A percentile compares a stretch with the other conserved stretches of the same genome.
phyloP scores from a whole-genome alignment of 2,329 filamentous ascomycete genomes.

The Claviceps quebecensis region DNA sequence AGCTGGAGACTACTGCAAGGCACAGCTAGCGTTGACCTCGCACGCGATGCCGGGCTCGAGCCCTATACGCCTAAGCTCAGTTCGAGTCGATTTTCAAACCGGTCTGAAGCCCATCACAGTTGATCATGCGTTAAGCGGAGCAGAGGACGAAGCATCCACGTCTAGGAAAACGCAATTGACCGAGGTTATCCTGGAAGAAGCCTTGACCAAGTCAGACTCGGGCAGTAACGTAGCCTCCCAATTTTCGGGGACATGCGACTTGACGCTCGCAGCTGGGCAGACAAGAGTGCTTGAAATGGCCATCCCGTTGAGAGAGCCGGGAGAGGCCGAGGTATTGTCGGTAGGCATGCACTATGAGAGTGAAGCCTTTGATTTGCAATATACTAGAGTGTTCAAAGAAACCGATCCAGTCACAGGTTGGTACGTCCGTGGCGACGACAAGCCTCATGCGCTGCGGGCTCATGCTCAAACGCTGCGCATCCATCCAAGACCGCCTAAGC shows the following conservation, averaged over 20 bases:
- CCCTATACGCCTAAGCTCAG: slow-evolving; percentile 35
- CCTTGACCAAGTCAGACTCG: slow-evolving; percentile 10
- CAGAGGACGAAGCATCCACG: slow-evolving; percentile 5
- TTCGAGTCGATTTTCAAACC: slow-evolving; percentile 43
- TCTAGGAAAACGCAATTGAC: slow-evolving; percentile 8
- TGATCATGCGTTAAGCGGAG: slow-evolving; percentile 22
- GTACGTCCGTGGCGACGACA: slow-evolving; percentile 30
- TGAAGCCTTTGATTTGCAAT: slow-evolving; percentile 52
- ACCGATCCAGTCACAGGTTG: slow-evolving; percentile 31
- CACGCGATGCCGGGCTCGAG: slow-evolving; percentile 37
- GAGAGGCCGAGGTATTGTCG: slow-evolving; percentile 54
- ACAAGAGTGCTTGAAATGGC: slow-evolving; percentile 58
- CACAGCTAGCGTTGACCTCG: slow-evolving; percentile 45
- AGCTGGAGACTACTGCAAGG: slow-evolving; percentile 43
- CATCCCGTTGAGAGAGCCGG: slow-evolving; percentile 66
- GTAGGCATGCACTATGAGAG: slow-evolving; percentile 50
- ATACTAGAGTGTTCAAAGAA: slow-evolving; percentile 41
- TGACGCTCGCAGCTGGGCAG: slow-evolving; percentile 53
- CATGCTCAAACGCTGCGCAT: slow-evolving; percentile 51
- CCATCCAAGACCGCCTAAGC: slow-evolving; percentile 79
- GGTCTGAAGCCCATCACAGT: slow-evolving; percentile 41
- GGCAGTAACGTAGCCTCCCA: slow-evolving; percentile 20
- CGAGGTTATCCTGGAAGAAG: slow-evolving; percentile 16
- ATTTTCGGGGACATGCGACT: slow-evolving; percentile 42
- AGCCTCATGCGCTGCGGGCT: slow-evolving; percentile 32